Evolutionary conservation across 2,329 filamentous ascomycete genomes (phyloP), one percentile per base, ranked within the genome.

Genomic region (Pyrenophora seminiperda): DNA sequence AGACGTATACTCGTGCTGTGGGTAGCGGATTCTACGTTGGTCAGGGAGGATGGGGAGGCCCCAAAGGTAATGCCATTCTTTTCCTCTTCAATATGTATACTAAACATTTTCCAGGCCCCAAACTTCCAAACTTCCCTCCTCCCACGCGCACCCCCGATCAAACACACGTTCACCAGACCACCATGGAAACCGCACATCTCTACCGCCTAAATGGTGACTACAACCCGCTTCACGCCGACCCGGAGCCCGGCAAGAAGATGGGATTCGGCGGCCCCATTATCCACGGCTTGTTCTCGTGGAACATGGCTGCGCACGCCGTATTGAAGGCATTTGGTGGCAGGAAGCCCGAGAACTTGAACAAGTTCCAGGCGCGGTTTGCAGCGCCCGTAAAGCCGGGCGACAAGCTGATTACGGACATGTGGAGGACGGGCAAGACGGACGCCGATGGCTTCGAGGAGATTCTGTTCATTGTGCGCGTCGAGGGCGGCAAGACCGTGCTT

Each of bases 181-280:
- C 78, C 19, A 68, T 77, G 44, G 85, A 92, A 76, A 89, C 89
- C 4, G 84, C 90, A 7, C 82, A 72, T 40, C 58, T 67, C 30
- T 66, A 69, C 56, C 83, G 90, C 56, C 82, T 96, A 41, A 96
- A 96, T 65, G 91, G 91, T 59, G 92, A 96, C 77, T 96, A 96
- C 76, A 96, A 96, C 78, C 92, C 91, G 20, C 85, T 96, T 29
- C 91, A 96, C 71, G 91, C 90, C 5, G 89, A 89, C 14, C 91
- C 91, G 10, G 89, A 91, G 75, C 90, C 91, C 0, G 91, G 91
- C 53, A 76, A 83, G 74, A 88, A 91, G 77, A 96, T 96, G 90
- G 91, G 92, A 53, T 96, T 96, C 62, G 90, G 90, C 20, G 91
- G 91, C 27, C 80, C 85, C 62, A 96, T 96, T 73, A 89, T 96